Base-by-base conservation (phyloP, 495 filamentous ascomycete species). In the Xylaria palmicola region DNA sequence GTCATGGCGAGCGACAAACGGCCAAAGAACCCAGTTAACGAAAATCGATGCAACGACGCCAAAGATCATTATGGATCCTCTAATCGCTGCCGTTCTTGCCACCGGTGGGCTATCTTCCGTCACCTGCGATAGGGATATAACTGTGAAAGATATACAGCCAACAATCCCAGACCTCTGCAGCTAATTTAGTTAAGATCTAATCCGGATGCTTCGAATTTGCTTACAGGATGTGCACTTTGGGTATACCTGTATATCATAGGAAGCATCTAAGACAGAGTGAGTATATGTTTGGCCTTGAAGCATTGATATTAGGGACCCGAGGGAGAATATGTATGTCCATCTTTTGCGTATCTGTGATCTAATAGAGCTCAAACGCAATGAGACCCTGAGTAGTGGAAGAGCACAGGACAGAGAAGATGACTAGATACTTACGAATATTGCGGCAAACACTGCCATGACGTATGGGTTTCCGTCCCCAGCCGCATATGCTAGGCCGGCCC, bases 21-120 rank as follows among this genome's bases (percentile, higher is more conserved):
- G 83, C 83, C 83, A 86, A 19, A 86, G 71, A 7, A 83, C 52
- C 83, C 82, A 85, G 64, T 85, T 86, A 9, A 84, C 74, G 1
- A 81, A 58, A 17, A 86, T 69, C 3, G 83, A 78, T 0, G 76
- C 73, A 0, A 82, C 74, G 26, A 83, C 74, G 0, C 83, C 83
- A 34, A 81, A 60, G 1, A 83, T 69, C 62, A 86, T 75, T 2
- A 80, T 76, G 4, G 77, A 54, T 4, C 81, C 82, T 36, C 78
- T 68, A 17, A 75, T 78, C 69, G 76, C 81, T 6, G 81, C 76
- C 13, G 82, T 71, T n/a, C 65, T 68, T 15, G 68, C 66, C 15
- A 75, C 63, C 8, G 76, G 73, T 7, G 73, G 73, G 6, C 63
- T 53, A 4, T 67, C 67, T 30, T 70, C 58, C 0, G 27, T 34